phyloP scores from a whole-genome alignment of 2,329 filamentous ascomycete species.

The Xylariaceae sp. region DNA sequence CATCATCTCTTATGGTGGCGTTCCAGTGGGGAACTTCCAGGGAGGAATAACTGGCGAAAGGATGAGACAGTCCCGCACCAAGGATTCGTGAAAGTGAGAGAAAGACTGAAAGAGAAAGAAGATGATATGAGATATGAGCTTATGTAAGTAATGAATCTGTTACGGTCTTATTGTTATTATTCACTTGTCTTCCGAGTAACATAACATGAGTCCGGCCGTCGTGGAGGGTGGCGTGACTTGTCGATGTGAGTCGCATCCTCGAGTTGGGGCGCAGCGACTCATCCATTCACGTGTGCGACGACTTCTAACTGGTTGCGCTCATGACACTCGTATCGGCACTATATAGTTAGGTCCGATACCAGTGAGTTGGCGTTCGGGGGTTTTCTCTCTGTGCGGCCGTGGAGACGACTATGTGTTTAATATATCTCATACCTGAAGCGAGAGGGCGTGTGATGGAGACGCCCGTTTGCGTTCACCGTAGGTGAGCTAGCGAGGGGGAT shows the following conservation, averaged over 20 bases:
- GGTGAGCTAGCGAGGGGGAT: background rate
- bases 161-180: background rate
- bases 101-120: background rate
- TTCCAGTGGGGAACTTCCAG: background rate
- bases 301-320: no score
- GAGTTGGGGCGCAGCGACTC: background rate
- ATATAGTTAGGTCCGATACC: background rate
- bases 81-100: background rate
- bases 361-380: background rate
- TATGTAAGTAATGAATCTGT: background rate
- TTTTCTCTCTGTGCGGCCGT: background rate
- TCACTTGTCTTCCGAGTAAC: background rate
- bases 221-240: background rate
- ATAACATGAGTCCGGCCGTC: background rate
- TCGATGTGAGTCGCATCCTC: background rate
- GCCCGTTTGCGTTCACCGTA: background rate
- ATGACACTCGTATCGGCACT: no score
- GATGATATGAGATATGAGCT: constrained; percentile 3
- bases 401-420: background rate
- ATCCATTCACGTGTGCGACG: background rate
- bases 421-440: background rate
- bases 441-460: background rate
- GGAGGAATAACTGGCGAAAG: background rate
- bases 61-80: background rate
- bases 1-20: background rate